Evolutionary conservation across 2,329 filamentous ascomycete genomes (phyloP), one percentile per base, ranked within the genome.

Genomic region (Sclerotinia subarctica): DNA sequence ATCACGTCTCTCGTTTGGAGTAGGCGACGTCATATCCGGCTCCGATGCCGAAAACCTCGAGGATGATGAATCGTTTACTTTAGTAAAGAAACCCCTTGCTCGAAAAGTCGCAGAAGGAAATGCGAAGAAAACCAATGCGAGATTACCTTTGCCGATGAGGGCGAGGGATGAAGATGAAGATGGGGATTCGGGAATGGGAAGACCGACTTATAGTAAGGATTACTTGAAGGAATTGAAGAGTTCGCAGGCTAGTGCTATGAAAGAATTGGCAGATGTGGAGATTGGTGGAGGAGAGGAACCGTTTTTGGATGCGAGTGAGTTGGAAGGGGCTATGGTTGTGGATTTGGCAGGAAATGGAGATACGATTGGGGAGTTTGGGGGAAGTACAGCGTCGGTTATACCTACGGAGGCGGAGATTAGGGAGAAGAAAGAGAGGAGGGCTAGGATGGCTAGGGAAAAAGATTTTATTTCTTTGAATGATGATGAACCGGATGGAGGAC

Each of bases 391-490:
- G 70, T 66, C 75, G 19, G 82, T 82, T 7, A 93, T 97, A 71
- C 88, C 94, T 3, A 93, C 90, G 2, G 90, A 94, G 70, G 87
- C 90, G 2, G 92, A 97, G 76, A 96, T 98, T 63, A 86, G 86
- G 38, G 94, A 96, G 79, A 96, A 94, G 81, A 98, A 97, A 79
- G 91, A 93, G 69, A 87, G 95, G 2, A 87, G 94, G 21, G 90
- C 90, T n/a, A 88, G 94, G 1, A 79, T 96, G 15, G 94, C 93
- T 0, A 84, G 88, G 65, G 88, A 93, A 74, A 80, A 91, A 60
- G 87, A 89, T 66, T 91, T 87, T 74, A 85, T 92, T 56, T 87
- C 88, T 0, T 80, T 92, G 0, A 83, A 87, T 67, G 86, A 85
- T 46, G 83, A 83, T n/a, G 84, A 85, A n/a, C 82, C 84, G 26